Base-by-base conservation (phyloP, 2,329 filamentous ascomycete species). In the Fusarium sp. region DNA sequence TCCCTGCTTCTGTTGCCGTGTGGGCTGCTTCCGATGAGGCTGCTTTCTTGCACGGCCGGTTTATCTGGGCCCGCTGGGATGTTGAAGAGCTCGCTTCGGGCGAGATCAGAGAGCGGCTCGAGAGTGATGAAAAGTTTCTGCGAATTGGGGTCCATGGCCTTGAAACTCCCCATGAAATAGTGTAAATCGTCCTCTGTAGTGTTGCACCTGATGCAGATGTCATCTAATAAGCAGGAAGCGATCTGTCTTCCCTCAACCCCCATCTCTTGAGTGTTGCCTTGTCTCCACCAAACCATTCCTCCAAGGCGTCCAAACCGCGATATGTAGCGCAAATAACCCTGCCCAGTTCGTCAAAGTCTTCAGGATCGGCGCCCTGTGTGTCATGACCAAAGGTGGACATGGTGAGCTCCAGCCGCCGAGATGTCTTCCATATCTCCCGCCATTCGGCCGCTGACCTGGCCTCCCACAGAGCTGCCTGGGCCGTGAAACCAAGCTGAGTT, bases 401-500 rank as follows among this genome's bases (percentile, higher is more conserved):
- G 15, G 32, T 60, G n/a, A 64, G 33, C 52, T 68, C 40, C 14
- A 64, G 43, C 14, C 65, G 40, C 15, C 32, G 35, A 11, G 40
- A 57, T 9, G n/a, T 54, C 25, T n/a, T 25, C 61, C 52, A 58
- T 12, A 20, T 27, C 9, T n/a, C 27, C 25, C 52, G 40, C 65
- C 65, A 68, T n/a, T 68, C 65, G 9, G 52, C 61, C 22, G 43
- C 60, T 22, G 65, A 68, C 27, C 35, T 59, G 14, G 65, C 65
- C 52, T 68, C 65, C 65, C 65, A 68, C 0, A 68, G 38, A 17
- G 65, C 43, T 0, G 52, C 60, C 35, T 68, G 60, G 17, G 47
- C 65, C 11, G 65, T 68, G 32, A 68, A 68, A 20, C 65, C 65
- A 33, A 68, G 65, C 14, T 59, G 50, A 2, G 65, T 45, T n/a